phyloP scores from a whole-genome alignment of 257 asterid species.

The Solanum rostratum region DNA sequence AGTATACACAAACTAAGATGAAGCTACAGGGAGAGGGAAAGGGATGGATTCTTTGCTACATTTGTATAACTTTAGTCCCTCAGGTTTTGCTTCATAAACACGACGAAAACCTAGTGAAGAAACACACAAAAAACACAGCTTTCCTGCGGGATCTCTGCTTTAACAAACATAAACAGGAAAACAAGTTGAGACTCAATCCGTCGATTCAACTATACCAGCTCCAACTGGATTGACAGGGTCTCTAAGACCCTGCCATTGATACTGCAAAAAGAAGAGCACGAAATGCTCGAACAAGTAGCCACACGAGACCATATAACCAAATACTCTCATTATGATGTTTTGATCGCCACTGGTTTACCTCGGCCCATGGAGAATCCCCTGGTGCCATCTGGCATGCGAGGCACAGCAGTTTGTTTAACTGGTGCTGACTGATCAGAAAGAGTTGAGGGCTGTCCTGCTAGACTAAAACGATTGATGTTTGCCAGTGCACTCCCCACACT shows the following conservation, averaged over 20 bases:
- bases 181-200: background rate
- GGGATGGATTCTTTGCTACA: background rate
- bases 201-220: background rate
- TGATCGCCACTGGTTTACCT: constrained; percentile 56
- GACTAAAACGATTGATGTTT: background rate
- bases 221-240: background rate
- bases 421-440: constrained; percentile 23
- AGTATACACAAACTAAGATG: background rate
- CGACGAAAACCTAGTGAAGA: background rate
- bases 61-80: background rate
- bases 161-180: background rate
- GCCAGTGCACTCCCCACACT: constrained; percentile 1
- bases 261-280: background rate
- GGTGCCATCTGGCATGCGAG: constrained; percentile 97
- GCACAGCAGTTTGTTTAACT: constrained; percentile 43
- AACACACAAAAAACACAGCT: background rate
- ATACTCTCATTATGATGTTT: constrained; percentile 9
- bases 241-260: background rate
- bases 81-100: background rate
- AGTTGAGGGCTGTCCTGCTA: background rate
- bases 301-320: background rate
- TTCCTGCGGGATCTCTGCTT: background rate
- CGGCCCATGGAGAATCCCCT: constrained; percentile 91
- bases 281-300: background rate
- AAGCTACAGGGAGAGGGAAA: background rate